Evolutionary conservation across 768 basidiomycete species (phyloP).

Genomic region (Lactarius trivialis): DNA sequence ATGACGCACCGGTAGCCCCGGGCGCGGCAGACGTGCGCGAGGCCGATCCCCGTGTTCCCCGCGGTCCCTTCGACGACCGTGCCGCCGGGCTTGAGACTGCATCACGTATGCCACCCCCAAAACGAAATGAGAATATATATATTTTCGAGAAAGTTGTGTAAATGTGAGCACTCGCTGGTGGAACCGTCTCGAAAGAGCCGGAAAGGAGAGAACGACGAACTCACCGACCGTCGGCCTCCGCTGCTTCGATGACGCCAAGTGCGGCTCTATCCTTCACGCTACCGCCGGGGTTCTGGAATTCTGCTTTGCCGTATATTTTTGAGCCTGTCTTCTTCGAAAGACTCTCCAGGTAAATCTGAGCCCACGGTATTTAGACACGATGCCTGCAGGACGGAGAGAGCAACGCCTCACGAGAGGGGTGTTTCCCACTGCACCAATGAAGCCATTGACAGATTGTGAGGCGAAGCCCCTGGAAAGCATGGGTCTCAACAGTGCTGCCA

Average conservation of each 20-base stretch:
- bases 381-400: neutral
- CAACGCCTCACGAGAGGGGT: conserved; percentile 71
- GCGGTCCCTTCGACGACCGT: conserved; percentile 98
- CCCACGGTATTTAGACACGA: conserved; percentile 5
- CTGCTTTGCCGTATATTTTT: conserved; percentile 90
- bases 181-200: neutral
- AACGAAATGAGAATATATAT: no score
- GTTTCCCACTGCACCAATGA: conserved; percentile 85
- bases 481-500: neutral
- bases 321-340: conserved; percentile 80
- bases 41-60: conserved; percentile 95
- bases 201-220: conserved; percentile 28
- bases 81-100: conserved; percentile 82
- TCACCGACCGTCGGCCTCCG: conserved; percentile 77
- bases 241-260: conserved; percentile 77
- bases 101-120: no score
- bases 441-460: conserved; percentile 54
- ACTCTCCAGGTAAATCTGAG: conserved; percentile 73
- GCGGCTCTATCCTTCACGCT: conserved; percentile 98
- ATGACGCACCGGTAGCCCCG: conserved; percentile 97
- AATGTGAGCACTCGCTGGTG: neutral
- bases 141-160: no score
- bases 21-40: conserved; percentile 90
- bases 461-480: conserved; percentile 28
- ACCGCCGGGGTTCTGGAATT: conserved; percentile 97